Conservation (phyloP, 2,329 filamentous ascomycete genomes). For the Penicillium sp. region DNA sequence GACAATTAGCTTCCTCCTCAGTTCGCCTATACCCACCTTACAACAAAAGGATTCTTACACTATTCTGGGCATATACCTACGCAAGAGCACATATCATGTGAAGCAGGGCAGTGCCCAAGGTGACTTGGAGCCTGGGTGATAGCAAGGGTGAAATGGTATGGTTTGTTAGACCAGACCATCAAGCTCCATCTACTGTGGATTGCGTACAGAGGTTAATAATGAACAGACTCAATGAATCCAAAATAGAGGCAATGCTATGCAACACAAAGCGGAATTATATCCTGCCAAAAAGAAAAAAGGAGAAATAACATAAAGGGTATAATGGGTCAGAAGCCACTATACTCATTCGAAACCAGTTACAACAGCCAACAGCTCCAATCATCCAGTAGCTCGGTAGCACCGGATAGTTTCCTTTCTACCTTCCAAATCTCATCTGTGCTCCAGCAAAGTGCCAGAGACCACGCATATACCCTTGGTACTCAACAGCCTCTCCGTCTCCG, state of each 20-base stretch:
- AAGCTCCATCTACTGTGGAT: too few relatives aligned
- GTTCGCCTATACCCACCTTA: too few relatives aligned
- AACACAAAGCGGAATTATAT: too few relatives aligned
- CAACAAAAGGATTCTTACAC: neutral
- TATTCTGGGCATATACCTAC: too few relatives aligned
- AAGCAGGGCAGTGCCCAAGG: too few relatives aligned
- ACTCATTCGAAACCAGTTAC: neutral
- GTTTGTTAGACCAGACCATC: too few relatives aligned
- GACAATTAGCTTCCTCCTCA: too few relatives aligned
- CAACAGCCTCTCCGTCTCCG: conserved; percentile 55
- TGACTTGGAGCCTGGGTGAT: too few relatives aligned
- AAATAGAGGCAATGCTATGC: neutral
- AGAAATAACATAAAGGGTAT: conserved; percentile 1
- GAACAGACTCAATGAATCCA: too few relatives aligned
- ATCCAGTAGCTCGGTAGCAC: neutral
- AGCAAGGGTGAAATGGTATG: too few relatives aligned
- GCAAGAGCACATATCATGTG: neutral
- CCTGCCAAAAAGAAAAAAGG: neutral
- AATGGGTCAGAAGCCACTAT: neutral
- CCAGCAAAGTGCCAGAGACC: conserved; percentile 79
- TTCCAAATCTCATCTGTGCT: conserved; percentile 82
- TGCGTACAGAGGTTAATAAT: too few relatives aligned
- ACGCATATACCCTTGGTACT: conserved; percentile 88
- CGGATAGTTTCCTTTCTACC: conserved; percentile 35
- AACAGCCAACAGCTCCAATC: neutral